Evolutionary conservation across 306 rosid genomes (phyloP), one percentile per base, ranked within the genome.

Genomic region (Pyrus betulifolia): DNA sequence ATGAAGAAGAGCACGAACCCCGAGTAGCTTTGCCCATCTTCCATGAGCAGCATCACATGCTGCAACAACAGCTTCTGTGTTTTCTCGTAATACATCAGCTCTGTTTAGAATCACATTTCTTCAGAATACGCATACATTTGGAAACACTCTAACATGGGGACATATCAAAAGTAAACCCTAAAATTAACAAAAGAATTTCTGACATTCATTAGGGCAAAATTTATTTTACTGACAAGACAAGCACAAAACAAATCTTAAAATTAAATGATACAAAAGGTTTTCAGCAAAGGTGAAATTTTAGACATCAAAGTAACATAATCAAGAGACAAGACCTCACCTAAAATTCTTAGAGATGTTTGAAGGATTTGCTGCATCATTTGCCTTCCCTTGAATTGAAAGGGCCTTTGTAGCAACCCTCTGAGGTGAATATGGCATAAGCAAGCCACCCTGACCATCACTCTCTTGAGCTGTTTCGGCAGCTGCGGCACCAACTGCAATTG

Each of bases 11-110:
- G 93, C 93, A 80, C 99, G 98, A 74, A 96, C 99, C 69, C 99
- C 99, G 68, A 96, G 97, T 78, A 96, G 92, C 84, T 96, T 96
- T 2, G 99, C 99, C 99, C 99, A 96, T 88, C 99, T 89, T 84
- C 99, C 99, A 81, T 96, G 99, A 79, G 99, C 98, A 85, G 97
- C 97, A 89, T 96, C 99, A 79, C 98, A 96, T 65, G 99, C 99
- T 74, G 99, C 99, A 88, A 96, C 91, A 83, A 96, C 96, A 67
- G 99, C 99, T 96, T 92, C 99, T 85, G 99, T 92, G 86, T 96
- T 96, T 89, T 96, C 99, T 83, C 99, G 93, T 93, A 91, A 83
- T 81, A 92, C 97, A 83, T 96, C 99, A 81, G 98, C 93, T 86
- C 99, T 96, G 98, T 84, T 84, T 82, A 87, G 87, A 83, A 89